Evolutionary conservation across 768 basidiomycete genomes (phyloP), one percentile per base, ranked within the genome.

Genomic region (Pulveroboletus sp.): DNA sequence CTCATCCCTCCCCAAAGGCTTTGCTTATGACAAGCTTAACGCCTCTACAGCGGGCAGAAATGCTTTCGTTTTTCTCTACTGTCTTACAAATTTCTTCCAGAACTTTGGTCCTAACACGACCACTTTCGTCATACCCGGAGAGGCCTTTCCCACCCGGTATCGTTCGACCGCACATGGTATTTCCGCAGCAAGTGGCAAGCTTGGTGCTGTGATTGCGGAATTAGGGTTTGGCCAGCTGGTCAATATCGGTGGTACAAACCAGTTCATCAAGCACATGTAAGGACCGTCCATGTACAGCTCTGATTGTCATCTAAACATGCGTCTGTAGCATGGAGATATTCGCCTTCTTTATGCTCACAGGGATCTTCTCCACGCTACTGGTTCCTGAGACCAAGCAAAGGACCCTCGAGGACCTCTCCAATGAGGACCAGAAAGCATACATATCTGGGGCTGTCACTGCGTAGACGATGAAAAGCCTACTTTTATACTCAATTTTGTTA

Each of bases 51-150:
- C 64, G 2, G 64, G 70, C 17, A 74, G 41, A 14, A 79, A 80
- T 31, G 87, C 75, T 2, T 91, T 93, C 64, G 82, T 90, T 41
- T 85, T 87, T 71, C 77, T 90, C 23, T 93, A 92, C 72, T 88
- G 88, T 64, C 72, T 93, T n/a, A 79, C 88, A 58, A 86, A 88
- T 64, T 90, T 90, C 72, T 90, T 91, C 85, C 85, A 89, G 72
- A 92, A 92, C 70, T 92, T 90, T 53, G 90, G 87, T 2, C 87
- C 85, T 10, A 89, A 90, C 57, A 78, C 78, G 0, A 91, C 87
- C 1, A 90, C 89, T 0, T 92, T 93, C 66, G 50, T 91, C 46
- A 71, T 91, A 4, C 89, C 90, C 0, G 88, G 87, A 54, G 91
- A 94, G 64, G 78, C 74, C 21, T 93, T 90, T 80, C 90, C 90